Evolutionary conservation across 768 basidiomycete genomes (phyloP), one percentile per base, ranked within the genome.

Genomic region (Lepiota venenata): DNA sequence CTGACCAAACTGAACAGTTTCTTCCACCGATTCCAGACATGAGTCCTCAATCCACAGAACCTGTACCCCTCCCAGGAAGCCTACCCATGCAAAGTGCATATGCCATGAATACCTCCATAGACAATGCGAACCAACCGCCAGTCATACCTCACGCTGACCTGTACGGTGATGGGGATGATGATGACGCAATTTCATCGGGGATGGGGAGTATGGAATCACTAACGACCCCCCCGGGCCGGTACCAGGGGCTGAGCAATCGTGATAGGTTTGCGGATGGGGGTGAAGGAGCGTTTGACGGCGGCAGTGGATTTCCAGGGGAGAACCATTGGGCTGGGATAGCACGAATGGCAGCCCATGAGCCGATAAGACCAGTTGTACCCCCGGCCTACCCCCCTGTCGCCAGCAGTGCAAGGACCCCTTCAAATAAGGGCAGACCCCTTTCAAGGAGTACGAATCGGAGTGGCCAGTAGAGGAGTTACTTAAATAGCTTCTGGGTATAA

Each of bases 131-230:
- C 14, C 45, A 44, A 56, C 54, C 41, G 14, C 35, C 20, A 52
- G 50, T 47, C 32, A 57, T 55, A 56, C 29, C 43, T 35, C 20
- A 25, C 29, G 36, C 32, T 36, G 36, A 38, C 32, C 12, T 55
- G 3, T 55, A 41, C 16, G 35, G 37, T 4, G 21, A 42, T 15
- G 41, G 38, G 25, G 43, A 46, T 14, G 45, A 60, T 21, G 59
- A 68, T 21, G 66, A 66, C 12, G 63, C 61, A 5, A 60, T 68
- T 5, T 68, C 67, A 20, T 69, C 70, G 20, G 61, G 59, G 5
- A 52, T 69, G n/a, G 62, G 52, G 7, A 64, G 66, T 27, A 58
- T 57, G 12, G 66, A 65, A 18, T 64, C 69, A 4, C 59, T 72
- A 37, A 69, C 69, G 5, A 71, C 71, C 9, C 69, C 69, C 2